These are phyloP conservation scores for Termitomyces sp. DNA, from an alignment of 768 basidiomycete species.

Conservation along the genomic window DNA sequence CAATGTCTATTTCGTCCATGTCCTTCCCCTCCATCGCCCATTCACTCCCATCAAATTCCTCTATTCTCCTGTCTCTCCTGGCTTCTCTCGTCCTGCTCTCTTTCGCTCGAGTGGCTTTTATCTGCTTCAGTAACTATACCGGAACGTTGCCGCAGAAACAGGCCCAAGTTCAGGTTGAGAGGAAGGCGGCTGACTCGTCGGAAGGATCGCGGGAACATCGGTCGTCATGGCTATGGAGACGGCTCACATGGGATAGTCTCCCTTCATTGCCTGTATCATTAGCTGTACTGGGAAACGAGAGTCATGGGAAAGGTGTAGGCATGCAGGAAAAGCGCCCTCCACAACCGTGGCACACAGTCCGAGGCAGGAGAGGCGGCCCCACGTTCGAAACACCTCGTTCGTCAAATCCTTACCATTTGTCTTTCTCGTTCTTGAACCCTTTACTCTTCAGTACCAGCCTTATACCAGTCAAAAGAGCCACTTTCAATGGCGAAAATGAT, in stretches of 20 bases:
- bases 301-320: slow-evolving; percentile 19
- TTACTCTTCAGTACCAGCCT: slow-evolving; percentile 31
- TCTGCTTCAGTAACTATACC: slow-evolving; percentile 10
- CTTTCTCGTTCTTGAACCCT: background rate
- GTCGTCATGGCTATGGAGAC: slow-evolving; percentile 22
- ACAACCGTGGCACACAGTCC: slow-evolving; percentile 16
- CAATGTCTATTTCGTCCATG: slow-evolving; percentile 14
- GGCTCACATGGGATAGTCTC: slow-evolving; percentile 21
- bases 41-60: slow-evolving; percentile 21
- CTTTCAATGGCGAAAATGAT: slow-evolving; percentile 51
- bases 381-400: slow-evolving; percentile 25
- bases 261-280: slow-evolving; percentile 26
- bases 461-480: slow-evolving; percentile 40
- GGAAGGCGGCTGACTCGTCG: slow-evolving; percentile 11
- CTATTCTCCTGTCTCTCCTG: slow-evolving; percentile 23
- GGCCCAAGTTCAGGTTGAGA: slow-evolving; percentile 9
- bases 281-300: slow-evolving; percentile 10
- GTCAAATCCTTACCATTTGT: slow-evolving; percentile 1
- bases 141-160: slow-evolving; percentile 11
- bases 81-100: slow-evolving; percentile 23
- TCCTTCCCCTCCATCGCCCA: slow-evolving; percentile 13
- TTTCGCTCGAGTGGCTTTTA: slow-evolving; percentile 18
- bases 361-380: slow-evolving; percentile 18
- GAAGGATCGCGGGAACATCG: slow-evolving; percentile 10
- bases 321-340: slow-evolving; percentile 17